Evolutionary conservation across 148 eudicot genomes (phyloP).

Genomic region (Rhododendron ovatum): DNA sequence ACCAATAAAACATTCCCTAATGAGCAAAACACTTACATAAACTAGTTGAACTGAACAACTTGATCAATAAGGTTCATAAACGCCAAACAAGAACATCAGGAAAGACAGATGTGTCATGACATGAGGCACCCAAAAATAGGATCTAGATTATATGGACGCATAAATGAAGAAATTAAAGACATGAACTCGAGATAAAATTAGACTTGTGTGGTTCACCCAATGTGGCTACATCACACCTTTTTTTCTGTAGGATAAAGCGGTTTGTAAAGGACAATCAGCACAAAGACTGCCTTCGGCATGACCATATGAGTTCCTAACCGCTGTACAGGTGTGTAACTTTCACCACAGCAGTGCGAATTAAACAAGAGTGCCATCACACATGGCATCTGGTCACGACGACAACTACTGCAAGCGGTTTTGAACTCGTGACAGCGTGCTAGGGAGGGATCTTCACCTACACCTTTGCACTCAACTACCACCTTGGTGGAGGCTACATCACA

Average conservation of each 20-base stretch:
- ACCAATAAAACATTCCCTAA: neutral
- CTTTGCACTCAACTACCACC: neutral
- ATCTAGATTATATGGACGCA: neutral
- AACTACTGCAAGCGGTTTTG: neutral
- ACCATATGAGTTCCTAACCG: neutral
- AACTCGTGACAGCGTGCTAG: neutral
- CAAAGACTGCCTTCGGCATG: neutral
- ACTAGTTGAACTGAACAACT: neutral
- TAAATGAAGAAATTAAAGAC: neutral
- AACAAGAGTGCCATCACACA: neutral
- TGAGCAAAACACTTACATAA: constrained; percentile 6
- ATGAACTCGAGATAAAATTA: neutral
- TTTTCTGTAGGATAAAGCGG: neutral
- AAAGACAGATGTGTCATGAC: neutral
- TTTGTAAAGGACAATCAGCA: neutral
- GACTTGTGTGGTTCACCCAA: neutral
- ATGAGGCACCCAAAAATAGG: neutral
- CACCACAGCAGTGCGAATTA: neutral
- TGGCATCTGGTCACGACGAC: neutral
- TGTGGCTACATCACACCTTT: neutral
- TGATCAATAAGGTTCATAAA: neutral
- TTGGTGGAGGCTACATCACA: neutral
- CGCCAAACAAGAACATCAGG: neutral
- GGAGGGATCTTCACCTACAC: neutral
- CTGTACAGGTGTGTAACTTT: neutral